phyloP scores from a whole-genome alignment of 495 filamentous ascomycete genomes.

The Xylaria curta region DNA sequence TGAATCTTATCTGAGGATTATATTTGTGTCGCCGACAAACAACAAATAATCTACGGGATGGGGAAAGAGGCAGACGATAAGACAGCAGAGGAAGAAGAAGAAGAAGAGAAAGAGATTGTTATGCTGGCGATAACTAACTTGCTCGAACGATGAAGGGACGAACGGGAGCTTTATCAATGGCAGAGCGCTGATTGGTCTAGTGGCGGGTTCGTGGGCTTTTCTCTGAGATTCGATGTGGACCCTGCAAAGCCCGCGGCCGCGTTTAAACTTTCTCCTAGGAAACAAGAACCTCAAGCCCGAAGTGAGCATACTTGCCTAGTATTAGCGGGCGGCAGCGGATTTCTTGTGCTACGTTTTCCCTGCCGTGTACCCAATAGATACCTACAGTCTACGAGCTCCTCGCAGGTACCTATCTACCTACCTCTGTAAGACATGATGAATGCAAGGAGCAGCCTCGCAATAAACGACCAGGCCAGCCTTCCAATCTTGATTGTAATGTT shows the following conservation, averaged over 20 bases:
- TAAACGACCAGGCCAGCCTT: neutral
- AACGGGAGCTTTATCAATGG: conserved; percentile 25
- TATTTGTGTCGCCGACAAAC: neutral
- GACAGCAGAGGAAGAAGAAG: neutral
- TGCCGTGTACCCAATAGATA: neutral
- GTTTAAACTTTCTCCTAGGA: neutral
- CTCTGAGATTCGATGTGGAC: conserved; percentile 21
- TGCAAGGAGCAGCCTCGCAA: neutral
- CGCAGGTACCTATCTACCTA: neutral
- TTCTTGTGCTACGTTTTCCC: neutral
- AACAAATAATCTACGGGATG: neutral
- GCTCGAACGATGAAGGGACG: neutral
- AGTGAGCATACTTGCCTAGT: neutral
- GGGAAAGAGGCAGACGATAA: neutral
- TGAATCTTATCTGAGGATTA: neutral
- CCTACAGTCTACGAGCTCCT: neutral
- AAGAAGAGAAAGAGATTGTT: neutral
- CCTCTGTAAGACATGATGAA: neutral
- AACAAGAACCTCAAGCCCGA: neutral
- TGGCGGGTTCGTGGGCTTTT: conserved; percentile 10
- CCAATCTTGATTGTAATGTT: neutral
- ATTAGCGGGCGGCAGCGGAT: neutral
- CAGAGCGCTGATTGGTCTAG: conserved; percentile 23
- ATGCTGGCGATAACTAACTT: conserved; percentile 1
- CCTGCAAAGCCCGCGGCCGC: conserved; percentile 16